Evolutionary conservation across 805 yeast genomes (phyloP).

Genomic region (Komagataella kurtzmanii): DNA sequence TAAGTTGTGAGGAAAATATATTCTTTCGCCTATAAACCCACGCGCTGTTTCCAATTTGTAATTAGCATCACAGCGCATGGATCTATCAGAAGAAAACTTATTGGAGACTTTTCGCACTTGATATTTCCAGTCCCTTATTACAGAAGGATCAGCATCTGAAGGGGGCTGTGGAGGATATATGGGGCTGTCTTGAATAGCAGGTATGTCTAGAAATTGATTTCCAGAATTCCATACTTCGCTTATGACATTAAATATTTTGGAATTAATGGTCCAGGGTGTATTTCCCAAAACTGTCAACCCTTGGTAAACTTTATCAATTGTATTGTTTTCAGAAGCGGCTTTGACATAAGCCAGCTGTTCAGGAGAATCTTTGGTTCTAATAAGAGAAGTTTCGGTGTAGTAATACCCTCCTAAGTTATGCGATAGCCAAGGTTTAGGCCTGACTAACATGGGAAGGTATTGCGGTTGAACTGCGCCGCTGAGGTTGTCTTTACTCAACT

Average conservation of each 20-base stretch:
- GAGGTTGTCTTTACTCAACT: conserved; percentile 52
- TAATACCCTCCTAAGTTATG: conserved; percentile 80
- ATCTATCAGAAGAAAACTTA: conserved; percentile 55
- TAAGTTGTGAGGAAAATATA: conserved; percentile 69
- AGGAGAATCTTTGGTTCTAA: conserved; percentile 73
- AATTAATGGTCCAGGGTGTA: conserved; percentile 89
- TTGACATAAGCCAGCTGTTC: conserved; percentile 83
- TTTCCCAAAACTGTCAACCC: conserved; percentile 80
- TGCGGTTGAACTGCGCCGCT: conserved; percentile 72
- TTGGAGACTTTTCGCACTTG: conserved; percentile 42
- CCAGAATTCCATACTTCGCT: conserved; percentile 84
- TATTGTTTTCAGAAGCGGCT: conserved; percentile 65
- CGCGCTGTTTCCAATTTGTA: conserved; percentile 92
- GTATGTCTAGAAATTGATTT: conserved; percentile 56
- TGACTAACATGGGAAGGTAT: conserved; percentile 79
- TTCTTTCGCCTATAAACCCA: conserved; percentile 70
- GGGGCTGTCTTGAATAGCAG: conserved; percentile 45
- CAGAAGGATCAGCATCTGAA: conserved; percentile 57
- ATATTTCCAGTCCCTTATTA: conserved; percentile 54
- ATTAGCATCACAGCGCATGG: conserved; percentile 87
- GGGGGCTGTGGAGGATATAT: conserved; percentile 30
- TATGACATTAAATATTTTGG: conserved; percentile 51
- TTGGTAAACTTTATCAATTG: conserved; percentile 51
- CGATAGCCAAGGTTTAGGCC: conserved; percentile 80
- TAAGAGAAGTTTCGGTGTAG: conserved; percentile 45